Evolutionary conservation across 2,329 filamentous ascomycete species (phyloP).

Genomic region (Sclerotinia subarctica): DNA sequence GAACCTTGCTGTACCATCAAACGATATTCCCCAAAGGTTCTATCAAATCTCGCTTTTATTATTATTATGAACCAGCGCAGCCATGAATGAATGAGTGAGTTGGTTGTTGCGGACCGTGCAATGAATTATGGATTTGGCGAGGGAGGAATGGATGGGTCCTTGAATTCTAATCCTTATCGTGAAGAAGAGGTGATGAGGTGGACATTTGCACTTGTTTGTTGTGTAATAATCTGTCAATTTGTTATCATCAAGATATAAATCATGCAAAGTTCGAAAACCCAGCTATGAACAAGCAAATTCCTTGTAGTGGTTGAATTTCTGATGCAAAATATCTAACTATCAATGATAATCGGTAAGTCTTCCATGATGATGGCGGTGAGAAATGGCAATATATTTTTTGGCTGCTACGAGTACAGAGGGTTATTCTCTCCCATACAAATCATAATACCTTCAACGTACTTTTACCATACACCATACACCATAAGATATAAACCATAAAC

Average conservation of each 20-base stretch:
- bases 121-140: constrained; percentile 13
- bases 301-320: background rate
- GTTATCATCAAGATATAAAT: background rate
- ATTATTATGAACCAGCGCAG: constrained; percentile 15
- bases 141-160: constrained; percentile 6
- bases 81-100: background rate
- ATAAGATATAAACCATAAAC: no score
- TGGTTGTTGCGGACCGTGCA: background rate
- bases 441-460: no score
- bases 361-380: constrained; percentile 3
- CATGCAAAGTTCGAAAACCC: background rate
- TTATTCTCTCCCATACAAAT: background rate
- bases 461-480: no score
- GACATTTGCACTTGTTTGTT: no score
- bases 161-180: constrained; percentile 2
- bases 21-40: background rate
- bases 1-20: constrained; percentile 10
- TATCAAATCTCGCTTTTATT: constrained; percentile 14
- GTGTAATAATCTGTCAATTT: background rate
- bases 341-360: background rate
- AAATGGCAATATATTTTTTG: constrained; percentile 6
- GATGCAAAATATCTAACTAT: background rate
- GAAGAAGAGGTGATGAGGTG: background rate
- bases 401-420: background rate
- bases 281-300: background rate